phyloP scores from a whole-genome alignment of 2,329 filamentous ascomycete genomes.

The Aspergillus nomiae region DNA sequence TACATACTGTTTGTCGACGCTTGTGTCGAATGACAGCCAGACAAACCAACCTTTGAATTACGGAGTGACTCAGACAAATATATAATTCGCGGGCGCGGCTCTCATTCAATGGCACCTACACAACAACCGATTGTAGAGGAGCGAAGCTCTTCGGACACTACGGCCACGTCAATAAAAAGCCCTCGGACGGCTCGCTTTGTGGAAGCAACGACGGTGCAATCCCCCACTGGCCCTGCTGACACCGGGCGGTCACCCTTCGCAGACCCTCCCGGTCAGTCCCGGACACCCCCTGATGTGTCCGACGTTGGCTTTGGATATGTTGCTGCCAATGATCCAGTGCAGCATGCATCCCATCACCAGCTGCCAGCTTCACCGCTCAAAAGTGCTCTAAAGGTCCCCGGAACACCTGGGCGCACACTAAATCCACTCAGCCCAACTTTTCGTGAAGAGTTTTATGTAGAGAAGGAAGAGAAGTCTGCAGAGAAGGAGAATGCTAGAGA shows the following conservation, averaged over 20 bases:
- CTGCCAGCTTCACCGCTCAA: conserved; percentile 79
- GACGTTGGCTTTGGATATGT: conserved; percentile 96
- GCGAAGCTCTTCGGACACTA: conserved; percentile 35
- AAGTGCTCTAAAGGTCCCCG: conserved; percentile 85
- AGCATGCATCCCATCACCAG: conserved; percentile 55
- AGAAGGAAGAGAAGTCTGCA: conserved; percentile 78
- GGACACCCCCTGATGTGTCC: conserved; percentile 61
- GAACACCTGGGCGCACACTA: conserved; percentile 72
- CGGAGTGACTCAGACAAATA: conserved; percentile 41
- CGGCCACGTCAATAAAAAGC: conserved; percentile 46
- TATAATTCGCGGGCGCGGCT: conserved; percentile 36
- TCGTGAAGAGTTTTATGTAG: conserved; percentile 79
- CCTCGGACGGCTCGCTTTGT: conserved; percentile 64
- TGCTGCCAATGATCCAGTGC: conserved; percentile 55
- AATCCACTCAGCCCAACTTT: conserved; percentile 92
- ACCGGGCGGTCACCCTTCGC: conserved; percentile 52
- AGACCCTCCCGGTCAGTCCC: conserved; percentile 53
- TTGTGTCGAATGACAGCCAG: conserved; percentile 25
- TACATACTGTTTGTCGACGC: conserved; percentile 23
- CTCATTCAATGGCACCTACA: conserved; percentile 32
- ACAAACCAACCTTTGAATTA: conserved; percentile 33
- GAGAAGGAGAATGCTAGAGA: conserved; percentile 87
- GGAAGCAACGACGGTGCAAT: conserved; percentile 66
- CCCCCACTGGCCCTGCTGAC: conserved; percentile 56
- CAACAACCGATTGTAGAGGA: conserved; percentile 29